phyloP scores from a whole-genome alignment of 2,329 filamentous ascomycete species.

The Plenodomus biglobosus region DNA sequence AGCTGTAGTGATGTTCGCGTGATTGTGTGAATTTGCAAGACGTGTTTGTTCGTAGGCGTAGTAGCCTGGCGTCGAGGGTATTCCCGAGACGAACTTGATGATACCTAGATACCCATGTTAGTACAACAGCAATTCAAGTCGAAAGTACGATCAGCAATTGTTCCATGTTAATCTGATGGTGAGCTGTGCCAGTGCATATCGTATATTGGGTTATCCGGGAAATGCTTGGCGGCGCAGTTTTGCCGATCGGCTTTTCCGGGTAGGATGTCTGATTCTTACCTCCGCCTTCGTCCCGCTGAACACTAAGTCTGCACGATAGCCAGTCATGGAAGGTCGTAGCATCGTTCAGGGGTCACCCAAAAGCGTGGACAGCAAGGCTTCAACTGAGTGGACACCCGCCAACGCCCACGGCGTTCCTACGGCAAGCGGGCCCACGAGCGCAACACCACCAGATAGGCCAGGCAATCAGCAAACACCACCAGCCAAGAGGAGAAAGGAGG shows the following conservation, averaged over 20 bases:
- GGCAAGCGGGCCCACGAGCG: constrained; percentile 13
- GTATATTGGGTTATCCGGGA: background rate
- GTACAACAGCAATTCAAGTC: too few species aligned
- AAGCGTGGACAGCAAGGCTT: background rate
- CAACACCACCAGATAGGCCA: constrained; percentile 17
- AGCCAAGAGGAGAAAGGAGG: constrained; percentile 39
- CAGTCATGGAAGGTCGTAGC: background rate
- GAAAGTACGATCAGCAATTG: too few species aligned
- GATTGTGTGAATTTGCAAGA: background rate
- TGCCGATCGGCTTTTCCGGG: background rate
- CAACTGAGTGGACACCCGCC: constrained; percentile 16
- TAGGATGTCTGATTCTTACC: background rate
- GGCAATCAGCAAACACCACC: constrained; percentile 26
- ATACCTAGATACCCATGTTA: too few species aligned
- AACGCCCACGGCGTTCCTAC: constrained; percentile 9
- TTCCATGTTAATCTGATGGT: background rate
- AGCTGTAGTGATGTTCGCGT: background rate
- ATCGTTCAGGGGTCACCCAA: background rate
- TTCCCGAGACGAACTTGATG: too few species aligned
- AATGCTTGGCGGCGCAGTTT: background rate
- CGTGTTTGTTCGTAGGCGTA: too few species aligned
- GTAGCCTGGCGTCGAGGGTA: too few species aligned
- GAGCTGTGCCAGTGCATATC: background rate
- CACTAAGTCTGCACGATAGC: background rate
- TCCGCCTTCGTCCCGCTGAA: background rate